Conservation (phyloP, 768 basidiomycete genomes). For the Tephrocybe rancida region DNA sequence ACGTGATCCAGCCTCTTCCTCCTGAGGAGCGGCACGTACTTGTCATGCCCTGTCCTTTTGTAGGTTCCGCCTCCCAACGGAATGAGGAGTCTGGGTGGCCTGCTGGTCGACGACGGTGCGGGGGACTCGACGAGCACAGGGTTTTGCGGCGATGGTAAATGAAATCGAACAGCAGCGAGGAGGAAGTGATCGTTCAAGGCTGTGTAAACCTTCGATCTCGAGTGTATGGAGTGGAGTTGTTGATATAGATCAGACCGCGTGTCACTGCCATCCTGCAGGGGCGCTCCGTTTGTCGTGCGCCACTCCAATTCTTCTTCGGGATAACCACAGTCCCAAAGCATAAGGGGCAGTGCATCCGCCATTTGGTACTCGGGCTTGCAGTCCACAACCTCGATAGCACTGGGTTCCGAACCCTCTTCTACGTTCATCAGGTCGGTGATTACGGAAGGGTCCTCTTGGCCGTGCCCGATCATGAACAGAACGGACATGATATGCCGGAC, state of each 20-base stretch:
- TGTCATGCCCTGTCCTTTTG: conserved; percentile 47
- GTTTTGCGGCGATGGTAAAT: conserved; percentile 39
- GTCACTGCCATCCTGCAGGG: conserved; percentile 20
- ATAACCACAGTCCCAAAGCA: conserved; percentile 91
- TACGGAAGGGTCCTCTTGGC: conserved; percentile 73
- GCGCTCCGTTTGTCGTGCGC: conserved; percentile 44
- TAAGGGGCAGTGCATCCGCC: conserved; percentile 88
- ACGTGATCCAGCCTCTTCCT: conserved; percentile 72
- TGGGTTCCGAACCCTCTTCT: conserved; percentile 43
- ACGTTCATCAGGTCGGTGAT: conserved; percentile 77
- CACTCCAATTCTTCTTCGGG: conserved; percentile 67
- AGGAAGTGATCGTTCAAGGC: conserved; percentile 70
- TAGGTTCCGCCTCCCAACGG: conserved; percentile 75
- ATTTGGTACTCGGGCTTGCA: conserved; percentile 91
- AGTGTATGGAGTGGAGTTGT: conserved; percentile 54
- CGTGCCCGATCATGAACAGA: conserved; percentile 84
- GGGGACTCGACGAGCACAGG: conserved; percentile 32
- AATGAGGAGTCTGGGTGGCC: conserved; percentile 37
- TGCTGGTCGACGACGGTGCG: not conserved
- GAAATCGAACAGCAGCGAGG: conserved; percentile 52
- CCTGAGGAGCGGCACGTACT: conserved; percentile 68
- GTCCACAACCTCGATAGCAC: conserved; percentile 51
- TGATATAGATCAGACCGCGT: conserved; percentile 45
- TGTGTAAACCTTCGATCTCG: conserved; percentile 65
- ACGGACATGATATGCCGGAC: conserved; percentile 94